Evolutionary conservation across 176 grass and related monocot species (phyloP), one percentile per base, ranked within the genome.

Genomic region (Aegilops sharonensis): DNA sequence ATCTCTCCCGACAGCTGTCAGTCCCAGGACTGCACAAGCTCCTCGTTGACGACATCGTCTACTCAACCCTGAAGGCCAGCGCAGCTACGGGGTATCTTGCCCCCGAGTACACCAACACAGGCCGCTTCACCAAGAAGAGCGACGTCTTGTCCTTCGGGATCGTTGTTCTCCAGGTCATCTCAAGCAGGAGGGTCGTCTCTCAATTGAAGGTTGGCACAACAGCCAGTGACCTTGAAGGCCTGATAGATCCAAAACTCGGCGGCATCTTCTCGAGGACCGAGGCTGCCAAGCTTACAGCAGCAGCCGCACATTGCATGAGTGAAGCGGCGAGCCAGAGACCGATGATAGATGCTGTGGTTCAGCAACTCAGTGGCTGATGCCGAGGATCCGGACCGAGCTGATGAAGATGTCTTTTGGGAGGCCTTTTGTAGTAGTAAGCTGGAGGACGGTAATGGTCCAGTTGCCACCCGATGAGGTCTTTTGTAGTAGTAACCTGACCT

Each of bases 61-160:
- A 94, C 94, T 95, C 97, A 1, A 90, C 89, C 40, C 90, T 99
- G 39, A 99, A 99, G 83, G 79, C 88, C 61, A 99, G 92, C 2
- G 97, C 97, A 7, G 97, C 97, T 4, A 96, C 92, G 97, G 97
- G 97, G 12, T 99, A 99, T 64, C 86, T 99, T 7, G 92, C 97
- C 0, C 94, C 94, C 0, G 94, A 99, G 70, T 99, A 99, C 2
- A 80, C 92, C 17, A 93, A 85, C 11, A 89, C 87, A 0, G 94
- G 97, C 1, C 90, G 97, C 14, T 99, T 99, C 94, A 99, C 94
- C 0, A 94, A 99, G 72, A 99, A 99, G 83, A 99, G 94, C 5
- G 97, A 99, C 4, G 90, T 99, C 37, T 99, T 96, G 1, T 87
- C 97, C 9, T 99, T 99, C 0, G 97, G 97, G 13, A 72, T 96